Evolutionary conservation across 495 filamentous ascomycete species (phyloP), one percentile per base, ranked within the genome.

Genomic region (Hypoxylon cercidicola): DNA sequence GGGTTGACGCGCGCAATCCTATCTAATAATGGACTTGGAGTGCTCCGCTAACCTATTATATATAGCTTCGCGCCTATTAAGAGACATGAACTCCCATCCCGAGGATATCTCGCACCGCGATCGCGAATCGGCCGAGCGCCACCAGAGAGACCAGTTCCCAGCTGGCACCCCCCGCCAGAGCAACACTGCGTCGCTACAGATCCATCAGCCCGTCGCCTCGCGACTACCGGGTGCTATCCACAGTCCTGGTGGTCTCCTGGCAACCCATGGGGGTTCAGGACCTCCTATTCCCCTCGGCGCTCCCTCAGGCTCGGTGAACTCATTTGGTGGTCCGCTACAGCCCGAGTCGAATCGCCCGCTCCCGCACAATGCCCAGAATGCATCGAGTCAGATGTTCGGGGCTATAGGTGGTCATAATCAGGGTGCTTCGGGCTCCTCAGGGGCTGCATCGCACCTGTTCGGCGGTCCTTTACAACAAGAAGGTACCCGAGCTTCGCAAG

Each of bases 161-260:
- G 74, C 77, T 21, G 78, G 78, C 37, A 78, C 82, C 43, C 87
- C 90, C 12, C 91, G 93, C 61, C 91, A 96, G 72, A 93, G 90
- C 74, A 92, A 91, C 64, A 87, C 90, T 11, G 90, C 88, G 32
- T 89, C 92, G 0, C 89, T 97, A 48, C 91, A 91, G 23, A 85
- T 97, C 67, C 93, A 97, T 72, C 93, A 97, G 71, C 93, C 93
- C 2, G 91, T 96, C 47, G 93, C 93, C 41, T 92, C 90, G 39
- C 86, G 91, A 68, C 85, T 92, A 13, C 81, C 91, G 7, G 89
- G 87, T 52, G 87, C 88, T 34, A 93, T 96, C 50, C 93, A 95
- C 70, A 93, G 91, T 35, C 93, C 93, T 11, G 91, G 92, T 69
- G 93, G 93, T 11, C 81, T 97, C 9, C 85, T 96, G 30, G 89